Base-by-base conservation (phyloP, 495 filamentous ascomycete genomes). In the Penicillium paxilli region DNA sequence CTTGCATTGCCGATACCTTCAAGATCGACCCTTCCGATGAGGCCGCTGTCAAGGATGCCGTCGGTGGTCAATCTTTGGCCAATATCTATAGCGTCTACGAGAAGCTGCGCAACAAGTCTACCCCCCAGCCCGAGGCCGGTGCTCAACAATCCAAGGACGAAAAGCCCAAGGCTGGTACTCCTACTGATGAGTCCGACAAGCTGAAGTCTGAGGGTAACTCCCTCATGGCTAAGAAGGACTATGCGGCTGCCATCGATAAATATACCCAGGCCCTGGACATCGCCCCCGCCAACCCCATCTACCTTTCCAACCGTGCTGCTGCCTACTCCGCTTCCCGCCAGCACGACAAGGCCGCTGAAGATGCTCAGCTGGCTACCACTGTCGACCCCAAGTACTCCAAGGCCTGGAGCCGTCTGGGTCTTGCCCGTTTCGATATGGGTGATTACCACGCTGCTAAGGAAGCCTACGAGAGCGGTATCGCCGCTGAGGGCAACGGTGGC, bases 11-110 rank as follows among this genome's bases (percentile, higher is more conserved):
- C 48, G 93, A 97, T 65, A 87, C 86, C 65, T 98, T 97, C 83
- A 89, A 91, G 68, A 89, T 98, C 54, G 91, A 98, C 78, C 87
- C 91, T 16, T 72, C 80, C 55, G 85, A 96, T 73, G 74, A 81
- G 58, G 76, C 84, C 51, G 87, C 91, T 58, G 76, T 92, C 50
- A 76, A 83, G 54, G 83, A 87, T 60, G 92, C 92, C 57, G 69
- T 94, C 58, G 92, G 89, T 64, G 78, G 83, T 58, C 91, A 96
- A 74, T 91, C 85, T 60, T 87, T 98, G 21, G 80, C 89, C 30
- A 82, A 81, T 70, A 95, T 98, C 80, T 98, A 96, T 80, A 82
- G 83, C 66, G 91, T 96, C 58, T 98, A 96, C 75, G 94, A 97
- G 79, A 96, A 96, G 73, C 80, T 96, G 48, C 94, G 93, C 70